Base-by-base conservation (phyloP, 768 basidiomycete species). In the Coprinellus micaceus region DNA sequence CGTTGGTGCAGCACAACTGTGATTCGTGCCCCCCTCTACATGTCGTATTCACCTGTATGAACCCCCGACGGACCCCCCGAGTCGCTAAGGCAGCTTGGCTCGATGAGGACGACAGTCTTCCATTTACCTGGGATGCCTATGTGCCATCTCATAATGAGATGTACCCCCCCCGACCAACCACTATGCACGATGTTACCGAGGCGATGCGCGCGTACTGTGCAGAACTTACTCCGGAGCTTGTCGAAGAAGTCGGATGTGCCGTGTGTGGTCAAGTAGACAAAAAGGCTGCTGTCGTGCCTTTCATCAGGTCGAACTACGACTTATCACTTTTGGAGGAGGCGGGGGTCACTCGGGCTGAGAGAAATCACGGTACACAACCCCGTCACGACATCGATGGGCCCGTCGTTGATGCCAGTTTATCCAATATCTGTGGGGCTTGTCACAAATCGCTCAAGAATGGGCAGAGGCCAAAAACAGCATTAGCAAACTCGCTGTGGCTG, bases 401-500 rank as follows among this genome's bases (percentile, higher is more conserved):
- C 1, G 13, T 36, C 9, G 21, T 15, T 3, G 30, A 37, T 19
- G 19, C 7, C n/a, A 13, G 33, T 4, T 17, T 52, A 2, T 11
- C 15, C 15, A 17, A 6, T 7, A n/a, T 22, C 13, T 36, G 33
- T 15, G 21, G 12, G 2, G 13, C n/a, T 9, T 22, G 33, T n/a
- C 2, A 33, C 11, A 15, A 22, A 7, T 17, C n/a, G 9, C 24
- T 52, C 13, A 13, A 21, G 3, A 3, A 22, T 22, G 50, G 50
- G 9, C 28, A n/a, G 12, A 19, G 11, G 2, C 50, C 50, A 3
- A 40, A 25, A n/a, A 12, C n/a, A 7, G 15, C 71, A 10, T 49
- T 76, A 9, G 71, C 68, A 1, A 71, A 69, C 53, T 67, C 68
- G 1, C 50, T 72, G 1, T 76, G 74, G 73, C 5, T 76, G 3